Base-by-base conservation (phyloP, 768 basidiomycete genomes). In the Cubamyces lactineus region DNA sequence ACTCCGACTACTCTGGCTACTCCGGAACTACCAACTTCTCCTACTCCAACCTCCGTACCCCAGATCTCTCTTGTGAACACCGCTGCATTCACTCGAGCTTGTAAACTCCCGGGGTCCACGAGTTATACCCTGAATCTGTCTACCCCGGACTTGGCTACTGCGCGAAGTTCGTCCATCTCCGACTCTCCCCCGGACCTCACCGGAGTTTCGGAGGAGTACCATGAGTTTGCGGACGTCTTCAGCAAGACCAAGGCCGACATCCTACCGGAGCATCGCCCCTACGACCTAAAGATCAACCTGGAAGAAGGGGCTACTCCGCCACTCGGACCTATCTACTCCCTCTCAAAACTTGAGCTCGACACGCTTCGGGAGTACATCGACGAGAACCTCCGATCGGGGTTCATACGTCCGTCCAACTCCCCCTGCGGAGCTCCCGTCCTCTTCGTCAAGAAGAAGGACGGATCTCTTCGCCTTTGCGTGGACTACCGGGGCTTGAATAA, bases 161-260 rank as follows among this genome's bases (percentile, higher is more conserved):
- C n/a, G n/a, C n/a, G n/a, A n/a, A n/a, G n/a, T n/a, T n/a, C n/a
- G n/a, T n/a, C 24, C 47, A 26, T 48, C 41, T 42, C 41, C 23
- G 47, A 48, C 47, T 48, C 47, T 48, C 23, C 21, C 5, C 47
- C 16, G 47, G 47, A 48, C 47, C 24, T 48, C 6, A 5, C 47
- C 21, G 16, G 47, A 24, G 21, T 48, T 6, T 23, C 16, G 23
- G 9, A 3, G 23, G 47, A 48, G 47, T 48, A 48, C 47, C 24
- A 48, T 23, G 47, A 48, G 47, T 48, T 48, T 26, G 47, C 47
- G 47, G 47, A 49, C 13, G 47, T 49, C 26, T 49, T 49, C 21
- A 46, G 45, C 47, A 49, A 49, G 16, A 26, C 23, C 24, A 49
- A 49, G 17, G 47, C 47, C 5, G 42, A 19, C 19, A 19, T 17